Evolutionary conservation across 495 filamentous ascomycete genomes (phyloP).

Genomic region (Lepidopterella palustris): DNA sequence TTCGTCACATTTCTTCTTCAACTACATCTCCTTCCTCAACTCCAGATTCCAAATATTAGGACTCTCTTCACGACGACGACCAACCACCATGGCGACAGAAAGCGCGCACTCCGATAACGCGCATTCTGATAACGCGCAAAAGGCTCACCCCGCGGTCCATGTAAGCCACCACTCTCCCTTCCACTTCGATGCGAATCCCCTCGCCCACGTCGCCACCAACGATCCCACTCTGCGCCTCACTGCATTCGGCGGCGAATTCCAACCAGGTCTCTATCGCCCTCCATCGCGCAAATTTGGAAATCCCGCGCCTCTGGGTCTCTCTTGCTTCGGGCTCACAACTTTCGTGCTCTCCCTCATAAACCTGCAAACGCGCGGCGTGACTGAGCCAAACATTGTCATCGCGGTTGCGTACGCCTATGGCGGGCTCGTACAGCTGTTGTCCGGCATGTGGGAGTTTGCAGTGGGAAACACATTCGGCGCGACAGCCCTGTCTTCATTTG

Average conservation of each 20-base stretch:
- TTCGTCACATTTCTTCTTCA: no score
- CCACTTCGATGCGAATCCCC: no score
- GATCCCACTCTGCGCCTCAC: no score
- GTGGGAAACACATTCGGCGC: slow-evolving; percentile 92
- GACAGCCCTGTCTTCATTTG: slow-evolving; percentile 88
- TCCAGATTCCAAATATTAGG: no score
- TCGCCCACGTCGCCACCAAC: no score
- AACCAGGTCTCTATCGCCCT: slow-evolving; percentile 78
- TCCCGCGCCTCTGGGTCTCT: slow-evolving; percentile 56
- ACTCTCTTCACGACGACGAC: no score
- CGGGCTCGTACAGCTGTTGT: slow-evolving; percentile 80
- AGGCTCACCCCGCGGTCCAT: no score
- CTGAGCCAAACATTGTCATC: slow-evolving; percentile 34
- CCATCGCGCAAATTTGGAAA: slow-evolving; percentile 60
- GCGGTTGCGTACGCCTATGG: slow-evolving; percentile 36
- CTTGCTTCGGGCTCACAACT: slow-evolving; percentile 85
- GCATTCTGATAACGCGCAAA: no score
- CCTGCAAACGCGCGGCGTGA: slow-evolving; percentile 53
- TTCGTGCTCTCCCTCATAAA: slow-evolving; percentile 84
- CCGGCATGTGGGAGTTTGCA: slow-evolving; percentile 99
- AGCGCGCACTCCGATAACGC: no score
- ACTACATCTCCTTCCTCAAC: no score
- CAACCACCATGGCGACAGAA: no score
- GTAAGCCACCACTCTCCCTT: no score
- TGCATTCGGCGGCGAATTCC: slow-evolving; percentile 92